Conservation (phyloP, 805 yeast species). For the Saturnispora silvae region DNA sequence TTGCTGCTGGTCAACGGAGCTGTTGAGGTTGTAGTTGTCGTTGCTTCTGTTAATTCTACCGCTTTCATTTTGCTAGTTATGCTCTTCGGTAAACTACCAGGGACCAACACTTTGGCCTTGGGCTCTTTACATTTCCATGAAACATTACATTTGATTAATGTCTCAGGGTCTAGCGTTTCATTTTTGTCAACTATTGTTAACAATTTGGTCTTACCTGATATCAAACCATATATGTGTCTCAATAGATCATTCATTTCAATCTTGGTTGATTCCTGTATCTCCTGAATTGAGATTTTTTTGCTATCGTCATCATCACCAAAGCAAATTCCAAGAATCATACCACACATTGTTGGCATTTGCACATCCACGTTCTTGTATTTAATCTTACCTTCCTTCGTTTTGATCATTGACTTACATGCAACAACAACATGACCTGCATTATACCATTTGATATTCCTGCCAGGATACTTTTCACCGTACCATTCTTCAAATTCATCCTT, state of each 20-base stretch:
- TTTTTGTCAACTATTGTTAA: neutral
- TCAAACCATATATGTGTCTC: conserved; percentile 46
- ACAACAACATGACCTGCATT: conserved; percentile 5
- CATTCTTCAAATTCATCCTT: conserved; percentile 38
- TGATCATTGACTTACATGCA: neutral
- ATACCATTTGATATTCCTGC: conserved; percentile 56
- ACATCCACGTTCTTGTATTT: conserved; percentile 4
- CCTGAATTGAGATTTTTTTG: conserved; percentile 36
- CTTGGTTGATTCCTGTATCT: conserved; percentile 53
- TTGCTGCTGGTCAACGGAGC: too few species aligned
- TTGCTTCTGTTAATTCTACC: neutral
- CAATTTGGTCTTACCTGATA: conserved; percentile 19
- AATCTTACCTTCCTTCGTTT: conserved; percentile 6
- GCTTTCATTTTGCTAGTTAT: neutral
- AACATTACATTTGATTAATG: neutral
- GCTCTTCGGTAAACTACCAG: conserved; percentile 6
- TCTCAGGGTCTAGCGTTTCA: neutral
- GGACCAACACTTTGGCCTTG: conserved; percentile 5
- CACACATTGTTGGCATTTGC: conserved; percentile 71
- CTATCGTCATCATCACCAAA: conserved; percentile 59
- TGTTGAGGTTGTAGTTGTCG: neutral
- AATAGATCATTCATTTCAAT: conserved; percentile 66
- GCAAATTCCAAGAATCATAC: conserved; percentile 55
- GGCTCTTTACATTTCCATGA: conserved; percentile 8
- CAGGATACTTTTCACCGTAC: conserved; percentile 42